Conservation (phyloP, 2,329 filamentous ascomycete genomes). For the Blumeriella jaapii region DNA sequence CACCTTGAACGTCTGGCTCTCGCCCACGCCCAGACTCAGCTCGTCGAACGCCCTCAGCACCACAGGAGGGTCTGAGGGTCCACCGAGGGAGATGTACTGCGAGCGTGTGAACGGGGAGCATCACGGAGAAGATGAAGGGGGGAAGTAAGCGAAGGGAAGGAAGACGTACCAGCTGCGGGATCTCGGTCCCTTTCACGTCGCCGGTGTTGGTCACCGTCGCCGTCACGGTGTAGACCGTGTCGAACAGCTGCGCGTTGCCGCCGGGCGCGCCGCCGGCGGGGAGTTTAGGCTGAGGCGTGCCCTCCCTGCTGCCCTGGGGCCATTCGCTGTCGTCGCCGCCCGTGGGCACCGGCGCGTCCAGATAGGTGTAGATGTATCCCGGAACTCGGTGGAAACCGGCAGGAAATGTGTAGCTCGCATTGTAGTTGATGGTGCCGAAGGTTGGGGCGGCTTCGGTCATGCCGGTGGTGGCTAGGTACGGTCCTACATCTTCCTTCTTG, state of each 20-base stretch:
- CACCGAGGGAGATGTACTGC: constrained; percentile 70
- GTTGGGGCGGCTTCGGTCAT: constrained; percentile 51
- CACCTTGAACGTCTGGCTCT: constrained; percentile 53
- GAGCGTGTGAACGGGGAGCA: neutral
- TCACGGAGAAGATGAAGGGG: constrained; percentile 18
- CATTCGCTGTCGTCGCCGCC: constrained; percentile 10
- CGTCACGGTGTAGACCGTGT: constrained; percentile 40
- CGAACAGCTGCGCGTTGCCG: constrained; percentile 42
- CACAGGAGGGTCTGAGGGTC: constrained; percentile 53
- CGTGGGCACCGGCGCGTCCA: constrained; percentile 33
- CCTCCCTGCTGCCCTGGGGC: constrained; percentile 32
- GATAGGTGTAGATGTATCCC: constrained; percentile 43
- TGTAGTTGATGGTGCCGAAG: constrained; percentile 49
- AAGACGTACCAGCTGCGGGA: constrained; percentile 37
- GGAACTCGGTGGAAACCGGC: constrained; percentile 33
- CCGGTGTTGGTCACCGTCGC: constrained; percentile 47
- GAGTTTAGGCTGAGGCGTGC: constrained; percentile 33
- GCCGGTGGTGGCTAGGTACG: constrained; percentile 42
- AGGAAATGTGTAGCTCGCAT: constrained; percentile 58
- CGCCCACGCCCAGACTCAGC: constrained; percentile 55
- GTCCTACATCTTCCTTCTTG: constrained; percentile 16
- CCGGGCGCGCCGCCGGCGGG: constrained; percentile 40
- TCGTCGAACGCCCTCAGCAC: constrained; percentile 75
- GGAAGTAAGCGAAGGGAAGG: constrained; percentile 3
- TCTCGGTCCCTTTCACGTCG: constrained; percentile 39